phyloP scores from a whole-genome alignment of 2,329 filamentous ascomycete genomes.

The Fonsecaea erecta region DNA sequence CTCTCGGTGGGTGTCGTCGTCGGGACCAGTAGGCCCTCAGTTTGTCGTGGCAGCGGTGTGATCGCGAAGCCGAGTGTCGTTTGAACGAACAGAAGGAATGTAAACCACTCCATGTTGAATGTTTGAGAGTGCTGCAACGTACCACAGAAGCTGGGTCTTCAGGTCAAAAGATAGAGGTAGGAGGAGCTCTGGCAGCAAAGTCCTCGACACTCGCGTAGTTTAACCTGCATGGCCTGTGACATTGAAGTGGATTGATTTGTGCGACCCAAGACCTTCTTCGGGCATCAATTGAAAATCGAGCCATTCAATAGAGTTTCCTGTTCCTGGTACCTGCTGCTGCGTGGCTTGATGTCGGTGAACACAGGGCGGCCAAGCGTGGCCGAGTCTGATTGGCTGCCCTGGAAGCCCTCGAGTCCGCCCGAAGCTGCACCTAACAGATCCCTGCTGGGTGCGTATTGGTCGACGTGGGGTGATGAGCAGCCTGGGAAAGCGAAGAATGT shows the following conservation, averaged over 20 bases:
- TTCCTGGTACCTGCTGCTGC: conserved; percentile 11
- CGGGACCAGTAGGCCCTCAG: conserved; percentile 16
- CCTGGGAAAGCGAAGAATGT: neutral
- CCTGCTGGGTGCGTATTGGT: conserved; percentile 7
- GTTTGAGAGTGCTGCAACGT: neutral
- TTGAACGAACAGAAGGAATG: conserved; percentile 25
- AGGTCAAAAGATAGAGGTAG: conserved; percentile 12
- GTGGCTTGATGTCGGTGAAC: conserved; percentile 28
- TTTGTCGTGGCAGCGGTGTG: conserved; percentile 17
- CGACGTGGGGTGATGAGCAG: conserved; percentile 10
- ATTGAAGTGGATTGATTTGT: conserved; percentile 25
- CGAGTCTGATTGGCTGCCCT: conserved; percentile 30
- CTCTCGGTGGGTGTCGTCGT: conserved; percentile 17
- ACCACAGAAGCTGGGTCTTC: neutral
- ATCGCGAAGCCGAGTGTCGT: conserved; percentile 21
- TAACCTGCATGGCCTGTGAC: conserved; percentile 18
- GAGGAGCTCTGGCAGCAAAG: neutral
- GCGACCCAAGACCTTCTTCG: conserved; percentile 24
- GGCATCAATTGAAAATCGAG: conserved; percentile 30
- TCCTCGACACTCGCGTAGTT: conserved; percentile 1
- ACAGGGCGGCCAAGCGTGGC: conserved; percentile 28
- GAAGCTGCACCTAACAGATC: conserved; percentile 10
- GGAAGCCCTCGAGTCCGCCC: conserved; percentile 2
- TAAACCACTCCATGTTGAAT: conserved; percentile 25
- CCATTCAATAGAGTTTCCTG: conserved; percentile 21